These are phyloP conservation scores for Allantophomopsis cytisporea DNA, from an alignment of 2,329 filamentous ascomycete genomes.

Conservation along the genomic window DNA sequence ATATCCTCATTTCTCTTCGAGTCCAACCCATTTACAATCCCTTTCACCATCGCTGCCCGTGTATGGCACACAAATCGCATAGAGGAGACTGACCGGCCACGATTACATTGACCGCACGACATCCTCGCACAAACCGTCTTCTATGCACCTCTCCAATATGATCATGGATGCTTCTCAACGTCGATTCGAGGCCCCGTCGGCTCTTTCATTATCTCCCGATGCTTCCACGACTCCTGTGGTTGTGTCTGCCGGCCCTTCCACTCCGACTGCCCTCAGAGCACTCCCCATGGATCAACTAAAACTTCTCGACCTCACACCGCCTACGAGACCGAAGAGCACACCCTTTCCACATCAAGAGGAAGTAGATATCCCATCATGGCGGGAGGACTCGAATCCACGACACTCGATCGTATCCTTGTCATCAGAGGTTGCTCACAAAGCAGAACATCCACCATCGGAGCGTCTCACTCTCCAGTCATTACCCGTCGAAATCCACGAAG, in stretches of 20 bases:
- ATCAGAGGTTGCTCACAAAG: constrained; percentile 2
- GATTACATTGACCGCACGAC: too few species aligned
- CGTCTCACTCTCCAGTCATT: constrained; percentile 24
- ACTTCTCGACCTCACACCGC: constrained; percentile 13
- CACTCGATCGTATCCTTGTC: neutral
- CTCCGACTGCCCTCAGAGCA: constrained; percentile 13
- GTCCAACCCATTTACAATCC: too few species aligned
- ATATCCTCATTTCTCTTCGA: too few species aligned
- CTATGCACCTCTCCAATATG: constrained; percentile 1
- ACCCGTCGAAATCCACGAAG: constrained; percentile 59
- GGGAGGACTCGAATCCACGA: neutral
- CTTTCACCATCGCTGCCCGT: too few species aligned
- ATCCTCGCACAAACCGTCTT: too few species aligned
- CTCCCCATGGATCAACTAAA: constrained; percentile 12
- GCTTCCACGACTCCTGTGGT: constrained; percentile 17
- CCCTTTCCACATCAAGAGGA: constrained; percentile 17
- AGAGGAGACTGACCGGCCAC: too few species aligned
- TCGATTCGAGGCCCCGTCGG: constrained; percentile 8
- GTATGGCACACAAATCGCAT: too few species aligned
- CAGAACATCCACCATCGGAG: constrained; percentile 2
- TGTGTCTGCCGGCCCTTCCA: constrained; percentile 17
- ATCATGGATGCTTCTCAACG: constrained; percentile 4
- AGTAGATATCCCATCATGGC: neutral
- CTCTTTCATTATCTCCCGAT: constrained; percentile 7
- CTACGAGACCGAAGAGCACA: constrained; percentile 16